Percentiles rank a stretch among this genome's conserved stretches.
These are phyloP conservation scores for Datura wrightii DNA, from an alignment of 257 asterid genomes.

Conservation along the genomic window DNA sequence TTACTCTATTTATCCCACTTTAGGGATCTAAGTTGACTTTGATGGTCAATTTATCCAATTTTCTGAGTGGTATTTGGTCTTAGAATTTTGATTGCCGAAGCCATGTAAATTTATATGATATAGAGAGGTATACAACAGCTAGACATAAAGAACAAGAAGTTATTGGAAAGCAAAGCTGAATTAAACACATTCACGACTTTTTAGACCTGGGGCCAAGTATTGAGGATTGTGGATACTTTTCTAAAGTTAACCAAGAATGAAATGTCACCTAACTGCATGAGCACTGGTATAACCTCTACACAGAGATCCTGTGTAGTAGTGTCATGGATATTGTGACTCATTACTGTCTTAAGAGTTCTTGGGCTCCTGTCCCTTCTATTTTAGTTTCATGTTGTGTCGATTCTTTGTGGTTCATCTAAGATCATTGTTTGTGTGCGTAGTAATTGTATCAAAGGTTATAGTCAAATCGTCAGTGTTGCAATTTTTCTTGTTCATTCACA, in stretches of 20 bases:
- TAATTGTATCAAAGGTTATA: not conserved
- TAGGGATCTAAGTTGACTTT: not conserved
- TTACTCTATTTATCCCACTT: slow-evolving; percentile 11
- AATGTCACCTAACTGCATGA: not conserved
- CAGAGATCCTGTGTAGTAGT: not conserved
- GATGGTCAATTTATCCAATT: not conserved
- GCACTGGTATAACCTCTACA: not conserved
- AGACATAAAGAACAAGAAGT: not conserved
- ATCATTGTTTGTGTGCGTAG: not conserved
- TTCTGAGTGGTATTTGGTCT: not conserved
- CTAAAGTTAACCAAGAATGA: not conserved
- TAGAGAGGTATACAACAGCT: not conserved
- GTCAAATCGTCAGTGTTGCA: not conserved
- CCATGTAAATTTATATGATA: not conserved
- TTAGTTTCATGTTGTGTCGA: not conserved
- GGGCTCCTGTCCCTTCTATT: not conserved
- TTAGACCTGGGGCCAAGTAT: not conserved
- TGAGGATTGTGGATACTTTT: not conserved
- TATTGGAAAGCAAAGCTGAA: not conserved
- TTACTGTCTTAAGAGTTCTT: not conserved
- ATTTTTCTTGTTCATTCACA: not conserved
- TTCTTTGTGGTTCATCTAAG: not conserved
- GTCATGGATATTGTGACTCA: not conserved
- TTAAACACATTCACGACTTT: not conserved
- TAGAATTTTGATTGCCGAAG: not conserved